phyloP scores from a whole-genome alignment of 2,329 filamentous ascomycete genomes.

The Fusarium tuaranense region DNA sequence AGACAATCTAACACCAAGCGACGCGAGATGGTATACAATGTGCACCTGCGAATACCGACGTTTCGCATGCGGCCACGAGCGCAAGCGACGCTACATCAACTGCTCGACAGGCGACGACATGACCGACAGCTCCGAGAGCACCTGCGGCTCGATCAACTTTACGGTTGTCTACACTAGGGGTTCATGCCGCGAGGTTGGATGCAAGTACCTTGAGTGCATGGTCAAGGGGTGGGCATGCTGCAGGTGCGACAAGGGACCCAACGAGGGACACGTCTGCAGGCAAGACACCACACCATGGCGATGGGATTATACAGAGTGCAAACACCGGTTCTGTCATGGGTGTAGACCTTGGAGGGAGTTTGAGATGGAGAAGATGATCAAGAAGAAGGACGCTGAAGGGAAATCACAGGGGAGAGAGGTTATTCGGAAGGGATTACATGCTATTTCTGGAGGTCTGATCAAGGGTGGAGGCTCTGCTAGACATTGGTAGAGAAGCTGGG shows the following conservation, averaged over 20 bases:
- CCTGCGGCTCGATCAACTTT: slow-evolving; percentile 35
- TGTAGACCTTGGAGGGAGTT: slow-evolving; percentile 24
- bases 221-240: slow-evolving; percentile 38
- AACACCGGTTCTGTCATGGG: slow-evolving; percentile 19
- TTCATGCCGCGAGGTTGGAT: slow-evolving; percentile 19
- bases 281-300: slow-evolving; percentile 27
- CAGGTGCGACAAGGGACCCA: slow-evolving; percentile 35
- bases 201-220: slow-evolving; percentile 29
- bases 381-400: not conserved
- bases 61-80: slow-evolving; percentile 37
- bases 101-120: slow-evolving; percentile 33
- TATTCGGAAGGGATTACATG: slow-evolving; percentile 13
- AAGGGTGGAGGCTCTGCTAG: not conserved
- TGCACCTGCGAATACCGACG: slow-evolving; percentile 32
- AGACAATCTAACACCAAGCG: not conserved
- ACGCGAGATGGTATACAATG: slow-evolving; percentile 31
- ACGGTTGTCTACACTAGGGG: slow-evolving; percentile 1
- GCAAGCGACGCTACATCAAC: slow-evolving; percentile 30
- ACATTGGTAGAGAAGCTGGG: slow-evolving; percentile 9
- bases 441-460: slow-evolving; percentile 2
- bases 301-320: slow-evolving; percentile 28
- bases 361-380: not conserved
- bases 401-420: slow-evolving; percentile 4
- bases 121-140: slow-evolving; percentile 22
- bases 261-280: slow-evolving; percentile 20